Base-by-base conservation (phyloP, 441 rosid species). In the Gossypium schwendimanii region DNA sequence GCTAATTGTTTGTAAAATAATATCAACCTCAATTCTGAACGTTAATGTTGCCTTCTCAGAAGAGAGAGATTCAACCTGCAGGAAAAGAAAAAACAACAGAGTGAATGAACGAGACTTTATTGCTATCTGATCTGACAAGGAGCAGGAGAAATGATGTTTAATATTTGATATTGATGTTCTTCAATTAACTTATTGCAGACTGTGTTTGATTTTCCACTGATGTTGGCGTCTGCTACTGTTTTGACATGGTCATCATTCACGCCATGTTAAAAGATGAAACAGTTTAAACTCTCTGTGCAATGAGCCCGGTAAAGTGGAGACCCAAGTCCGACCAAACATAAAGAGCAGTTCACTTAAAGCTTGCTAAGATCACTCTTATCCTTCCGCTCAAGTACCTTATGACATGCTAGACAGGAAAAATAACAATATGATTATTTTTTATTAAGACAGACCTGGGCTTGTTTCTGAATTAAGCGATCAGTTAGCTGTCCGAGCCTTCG, bases 381-480 rank as follows among this genome's bases (percentile, higher is more conserved):
- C 61, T 69, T 7, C 21, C 59, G 24, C 44, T 67, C 52, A 11
- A 14, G 58, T 21, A 14, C 3, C 21, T 17, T 17, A 52, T 54
- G 18, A 33, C 23, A 53, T 15, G 6, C 5, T 31, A 54, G 72
- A 53, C 45, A 17, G 3, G 3, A 53, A 69, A 44, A 69, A 69
- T 6, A 17, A 1, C 0, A 17, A 65, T 2, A 3, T 15, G 21
- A 68, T 50, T 21, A 3, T 49, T 6, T n/a, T 1, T n/a, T 1
- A 15, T 23, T 41, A 52, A 45, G 31, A 75, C 78, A 82, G 63
- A 94, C 98, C 98, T 92, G 97, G 63, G 96, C 86, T 82, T 92
- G 98, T 81, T 94, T 92, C 85, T 94, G 97, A 86, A 94, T 91
- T 77, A 94, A 84, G 87, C 88, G 97, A 84, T 94, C 97, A 68